Conservation (phyloP, 2,329 filamentous ascomycete genomes). For the Drechslerella stenobrocha region DNA sequence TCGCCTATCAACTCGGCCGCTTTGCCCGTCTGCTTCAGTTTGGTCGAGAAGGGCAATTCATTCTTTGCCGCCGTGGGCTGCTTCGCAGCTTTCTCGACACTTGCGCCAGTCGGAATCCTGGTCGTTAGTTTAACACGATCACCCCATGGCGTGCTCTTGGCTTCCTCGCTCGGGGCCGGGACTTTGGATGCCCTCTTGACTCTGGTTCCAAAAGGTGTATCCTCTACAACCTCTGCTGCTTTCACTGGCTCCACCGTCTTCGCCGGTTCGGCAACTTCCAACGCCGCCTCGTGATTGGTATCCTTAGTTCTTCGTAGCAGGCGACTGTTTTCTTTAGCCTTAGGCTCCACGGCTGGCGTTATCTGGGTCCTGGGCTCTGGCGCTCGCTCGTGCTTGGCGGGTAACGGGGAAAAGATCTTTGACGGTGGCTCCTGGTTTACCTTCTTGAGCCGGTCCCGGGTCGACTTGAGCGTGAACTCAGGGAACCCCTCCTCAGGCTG, state of each 20-base stretch:
- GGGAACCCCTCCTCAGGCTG: slow-evolving; percentile 22
- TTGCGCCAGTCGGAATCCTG: slow-evolving; percentile 15
- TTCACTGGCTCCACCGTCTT: not conserved
- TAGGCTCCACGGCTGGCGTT: not conserved
- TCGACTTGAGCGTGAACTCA: slow-evolving; percentile 26
- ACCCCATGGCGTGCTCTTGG: slow-evolving; percentile 30
- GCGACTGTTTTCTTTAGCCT: slow-evolving; percentile 3
- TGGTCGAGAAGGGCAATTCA: slow-evolving; percentile 36
- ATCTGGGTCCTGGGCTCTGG: not conserved
- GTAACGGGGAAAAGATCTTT: not conserved
- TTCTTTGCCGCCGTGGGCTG: slow-evolving; percentile 12
- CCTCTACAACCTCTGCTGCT: slow-evolving; percentile 9
- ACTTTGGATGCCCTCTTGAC: slow-evolving; percentile 9
- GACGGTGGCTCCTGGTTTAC: slow-evolving; percentile 19
- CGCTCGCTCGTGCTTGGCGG: slow-evolving; percentile 2
- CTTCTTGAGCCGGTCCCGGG: slow-evolving; percentile 29
- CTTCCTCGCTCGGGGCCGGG: slow-evolving; percentile 15
- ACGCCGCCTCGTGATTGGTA: not conserved
- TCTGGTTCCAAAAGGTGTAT: slow-evolving; percentile 3
- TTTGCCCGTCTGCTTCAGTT: slow-evolving; percentile 40
- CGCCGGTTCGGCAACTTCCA: not conserved
- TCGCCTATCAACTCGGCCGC: slow-evolving; percentile 39
- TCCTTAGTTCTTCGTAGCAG: too few species aligned
- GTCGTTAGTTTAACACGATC: slow-evolving; percentile 24
- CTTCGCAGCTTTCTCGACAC: slow-evolving; percentile 25